Base-by-base conservation (phyloP, 371 early-diverging fungal species). In the Mucor racemosus region DNA sequence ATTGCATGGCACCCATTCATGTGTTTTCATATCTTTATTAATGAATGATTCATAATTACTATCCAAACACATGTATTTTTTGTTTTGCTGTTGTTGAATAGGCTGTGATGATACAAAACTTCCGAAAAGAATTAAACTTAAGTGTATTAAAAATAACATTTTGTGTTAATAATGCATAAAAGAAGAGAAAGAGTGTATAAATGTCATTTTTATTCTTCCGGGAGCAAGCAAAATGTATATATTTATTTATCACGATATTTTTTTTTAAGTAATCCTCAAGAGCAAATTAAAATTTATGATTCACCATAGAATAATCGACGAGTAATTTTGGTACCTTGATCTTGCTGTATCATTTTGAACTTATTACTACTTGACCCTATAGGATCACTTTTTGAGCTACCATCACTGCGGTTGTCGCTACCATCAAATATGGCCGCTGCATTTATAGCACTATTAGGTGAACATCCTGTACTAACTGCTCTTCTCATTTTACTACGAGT, bases 1-100 rank as follows among this genome's bases (percentile, higher is more conserved):
- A 31, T 14, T 48, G 31, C 66, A 65, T 4, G 66, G 35, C 0
- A 14, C 31, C 66, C 66, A 65, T 53, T 40, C 9, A n/a, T 62
- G 63, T 15, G 31, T 8, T 5, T 39, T 19, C 9, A 19, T 34
- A 19, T 21, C 36, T 9, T 19, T 58, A 31, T 50, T 50, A n/a
- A 10, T 35, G 14, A 38, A 50, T 17, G 39, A n/a, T 36, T 62
- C 62, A 21, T n/a, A 62, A 38, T 50, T 35, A 26, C 62, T 53
- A 34, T 65, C 66, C 10, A 65, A 54, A 14, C 66, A 65, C 35
- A 65, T 50, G 13, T 26, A 13, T 38, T 26, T 42, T 7, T 21
- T 5, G 7, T 34, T 14, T 36, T 36, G 13, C 9, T 17, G 50
- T 10, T 50, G 2, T 9, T 62, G 13, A 19, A 38, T 10, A 17